Base-by-base conservation (phyloP, 106 monocot genomes). In the Narthecium ossifragum region DNA sequence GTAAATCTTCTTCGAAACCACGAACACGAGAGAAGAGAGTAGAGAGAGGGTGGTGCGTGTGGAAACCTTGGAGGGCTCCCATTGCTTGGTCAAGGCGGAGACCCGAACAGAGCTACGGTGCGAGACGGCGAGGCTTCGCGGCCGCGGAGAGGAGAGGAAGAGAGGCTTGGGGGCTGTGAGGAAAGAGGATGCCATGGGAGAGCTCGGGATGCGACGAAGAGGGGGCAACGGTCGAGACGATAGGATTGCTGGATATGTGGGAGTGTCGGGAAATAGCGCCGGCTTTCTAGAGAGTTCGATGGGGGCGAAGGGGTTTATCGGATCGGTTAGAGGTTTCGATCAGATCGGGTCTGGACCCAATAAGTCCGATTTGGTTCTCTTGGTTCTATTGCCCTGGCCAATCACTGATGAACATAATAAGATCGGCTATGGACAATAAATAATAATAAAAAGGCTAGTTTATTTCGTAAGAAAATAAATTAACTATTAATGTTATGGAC, bases 61-160 rank as follows among this genome's bases (percentile, higher is more conserved):
- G 51, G 14, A 34, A 5, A 87, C 90, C 87, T 90, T 86, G 17
- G 78, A 67, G 22, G 90, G 84, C 58, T 90, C 98, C 76, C 78
- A 91, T 66, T 84, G 80, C 55, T 63, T 67, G 9, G 72, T 64
- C 36, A 71, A 40, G 40, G 71, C 64, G 38, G 88, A 50, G 22
- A 76, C 68, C 55, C 71, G 57, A 24, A 71, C 46, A 14, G 57
- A 53, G 53, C 34, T 71, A 45, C 64, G 61, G 17, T 78, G 73
- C 27, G 68, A 45, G 26, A 61, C 15, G 6, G 49, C 17, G 21
- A 70, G 61, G 6, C 30, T 62, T 33, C 49, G 33, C 18, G 46
- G 30, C 15, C 64, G 34, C 14, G 33, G 34, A 27, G 58, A 24
- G 17, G 32, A 30, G 57, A 48, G 61, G 47, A 82, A 51, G 29